A percentile compares a stretch with the other conserved stretches of the same genome.
phyloP scores from a whole-genome alignment of 257 asterid species.

The Mitragyna speciosa region DNA sequence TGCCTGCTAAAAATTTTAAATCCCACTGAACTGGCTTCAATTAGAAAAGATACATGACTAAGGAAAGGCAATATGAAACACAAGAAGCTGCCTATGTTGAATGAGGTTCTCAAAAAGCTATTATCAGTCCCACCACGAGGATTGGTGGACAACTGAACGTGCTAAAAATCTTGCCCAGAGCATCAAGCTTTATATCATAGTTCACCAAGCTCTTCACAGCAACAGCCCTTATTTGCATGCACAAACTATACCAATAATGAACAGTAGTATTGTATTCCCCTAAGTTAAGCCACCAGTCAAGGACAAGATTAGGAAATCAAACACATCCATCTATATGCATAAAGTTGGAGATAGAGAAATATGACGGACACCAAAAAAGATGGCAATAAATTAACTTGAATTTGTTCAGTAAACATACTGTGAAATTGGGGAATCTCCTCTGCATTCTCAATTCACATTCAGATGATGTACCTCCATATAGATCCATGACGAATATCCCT shows the following conservation, averaged over 20 bases:
- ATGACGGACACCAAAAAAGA: neutral
- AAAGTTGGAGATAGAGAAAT: neutral
- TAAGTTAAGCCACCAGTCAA: neutral
- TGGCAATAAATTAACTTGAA: neutral
- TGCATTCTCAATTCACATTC: conserved; percentile 83
- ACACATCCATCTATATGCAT: neutral
- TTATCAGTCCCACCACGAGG: neutral
- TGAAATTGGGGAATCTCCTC: conserved; percentile 86
- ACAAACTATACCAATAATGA: neutral
- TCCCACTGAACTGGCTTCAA: neutral
- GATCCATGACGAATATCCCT: conserved; percentile 89
- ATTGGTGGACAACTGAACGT: neutral
- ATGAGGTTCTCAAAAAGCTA: neutral
- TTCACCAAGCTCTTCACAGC: neutral
- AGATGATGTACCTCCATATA: conserved; percentile 93
- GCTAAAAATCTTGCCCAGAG: conserved; percentile 1
- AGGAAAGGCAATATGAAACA: neutral
- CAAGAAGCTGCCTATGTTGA: neutral
- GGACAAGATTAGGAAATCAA: neutral
- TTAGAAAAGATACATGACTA: neutral
- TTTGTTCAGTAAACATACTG: conserved; percentile 38
- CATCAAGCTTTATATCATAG: neutral
- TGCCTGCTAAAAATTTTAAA: neutral
- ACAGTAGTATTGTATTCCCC: neutral
- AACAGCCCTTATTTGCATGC: neutral